Conservation (phyloP, 345 rosid genomes). For the Excoecaria cochinchinensis region DNA sequence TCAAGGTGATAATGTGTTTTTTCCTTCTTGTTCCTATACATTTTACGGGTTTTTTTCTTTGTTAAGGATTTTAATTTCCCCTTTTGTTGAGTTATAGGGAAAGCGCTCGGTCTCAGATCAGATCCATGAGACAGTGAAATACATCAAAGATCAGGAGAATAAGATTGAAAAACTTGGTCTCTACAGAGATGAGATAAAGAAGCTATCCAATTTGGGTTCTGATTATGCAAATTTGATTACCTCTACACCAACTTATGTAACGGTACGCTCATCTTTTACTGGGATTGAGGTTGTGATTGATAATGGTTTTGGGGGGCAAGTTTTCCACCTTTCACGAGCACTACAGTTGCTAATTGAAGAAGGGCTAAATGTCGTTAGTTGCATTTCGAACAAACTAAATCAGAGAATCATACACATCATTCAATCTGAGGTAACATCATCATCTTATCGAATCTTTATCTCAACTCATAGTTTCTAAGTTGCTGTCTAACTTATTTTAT, state of each 20-base stretch:
- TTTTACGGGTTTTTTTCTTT: background rate
- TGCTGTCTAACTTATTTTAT: background rate
- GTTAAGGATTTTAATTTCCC: background rate
- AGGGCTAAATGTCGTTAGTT: conserved; percentile 41
- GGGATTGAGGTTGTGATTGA: conserved; percentile 46
- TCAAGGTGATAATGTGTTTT: conserved; percentile 9
- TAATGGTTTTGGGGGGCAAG: conserved; percentile 26
- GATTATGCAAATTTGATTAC: no score
- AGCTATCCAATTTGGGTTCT: conserved; percentile 7
- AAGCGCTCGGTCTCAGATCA: conserved; percentile 46
- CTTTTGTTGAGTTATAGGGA: conserved; percentile 27
- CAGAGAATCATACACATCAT: conserved; percentile 44
- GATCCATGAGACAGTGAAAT: conserved; percentile 36
- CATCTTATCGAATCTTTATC: no score
- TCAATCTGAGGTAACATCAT: conserved; percentile 40
- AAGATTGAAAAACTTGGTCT: conserved; percentile 19
- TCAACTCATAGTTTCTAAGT: no score
- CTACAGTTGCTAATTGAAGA: conserved; percentile 37
- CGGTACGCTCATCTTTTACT: conserved; percentile 37
- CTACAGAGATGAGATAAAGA: conserved; percentile 39
- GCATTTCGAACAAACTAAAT: conserved; percentile 37
- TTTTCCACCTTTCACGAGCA: conserved; percentile 41
- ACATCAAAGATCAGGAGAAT: conserved; percentile 35
- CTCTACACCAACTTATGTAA: conserved; percentile 16
- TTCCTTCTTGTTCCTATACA: no score